Percentiles rank a stretch among this genome's conserved stretches.
phyloP scores from a whole-genome alignment of 768 basidiomycete genomes.

The Lentinula sp. region DNA sequence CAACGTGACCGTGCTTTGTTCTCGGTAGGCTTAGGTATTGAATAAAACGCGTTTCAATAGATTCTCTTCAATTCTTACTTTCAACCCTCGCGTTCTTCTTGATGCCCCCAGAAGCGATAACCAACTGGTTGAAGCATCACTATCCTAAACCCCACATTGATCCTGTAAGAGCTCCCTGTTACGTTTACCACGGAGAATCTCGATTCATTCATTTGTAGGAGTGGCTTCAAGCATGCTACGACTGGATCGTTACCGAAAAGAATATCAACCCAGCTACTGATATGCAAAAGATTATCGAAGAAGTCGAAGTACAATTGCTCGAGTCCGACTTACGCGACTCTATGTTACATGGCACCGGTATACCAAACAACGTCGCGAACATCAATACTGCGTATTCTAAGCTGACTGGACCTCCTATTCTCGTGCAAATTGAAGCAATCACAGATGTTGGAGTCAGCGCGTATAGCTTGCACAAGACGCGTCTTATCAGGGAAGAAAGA shows the following conservation, averaged over 20 bases:
- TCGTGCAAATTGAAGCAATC: slow-evolving; percentile 73
- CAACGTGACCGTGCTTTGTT: slow-evolving; percentile 1
- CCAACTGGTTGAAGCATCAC: slow-evolving; percentile 45
- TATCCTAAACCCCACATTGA: slow-evolving; percentile 64
- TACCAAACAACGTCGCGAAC: slow-evolving; percentile 39
- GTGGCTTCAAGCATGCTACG: slow-evolving; percentile 72
- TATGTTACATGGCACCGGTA: slow-evolving; percentile 63
- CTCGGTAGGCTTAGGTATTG: neutral
- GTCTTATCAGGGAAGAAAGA: slow-evolving; percentile 59
- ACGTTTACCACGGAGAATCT: neutral
- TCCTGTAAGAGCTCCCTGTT: slow-evolving; percentile 33
- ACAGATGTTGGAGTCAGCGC: slow-evolving; percentile 85
- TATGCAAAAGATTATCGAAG: slow-evolving; percentile 45
- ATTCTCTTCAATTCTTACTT: neutral
- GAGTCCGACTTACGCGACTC: slow-evolving; percentile 70
- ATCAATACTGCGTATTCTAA: slow-evolving; percentile 23
- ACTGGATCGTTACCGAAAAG: slow-evolving; percentile 50
- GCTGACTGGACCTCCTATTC: slow-evolving; percentile 41
- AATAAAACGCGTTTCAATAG: neutral
- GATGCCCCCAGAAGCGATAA: slow-evolving; percentile 28
- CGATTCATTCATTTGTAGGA: slow-evolving; percentile 35
- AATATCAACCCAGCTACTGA: slow-evolving; percentile 39
- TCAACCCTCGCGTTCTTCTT: slow-evolving; percentile 9
- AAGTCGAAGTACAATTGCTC: slow-evolving; percentile 62
- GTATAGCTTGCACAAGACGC: slow-evolving; percentile 66